These are phyloP conservation scores for Huntiella decipiens DNA, from an alignment of 2,329 filamentous ascomycete genomes.

Conservation along the genomic window DNA sequence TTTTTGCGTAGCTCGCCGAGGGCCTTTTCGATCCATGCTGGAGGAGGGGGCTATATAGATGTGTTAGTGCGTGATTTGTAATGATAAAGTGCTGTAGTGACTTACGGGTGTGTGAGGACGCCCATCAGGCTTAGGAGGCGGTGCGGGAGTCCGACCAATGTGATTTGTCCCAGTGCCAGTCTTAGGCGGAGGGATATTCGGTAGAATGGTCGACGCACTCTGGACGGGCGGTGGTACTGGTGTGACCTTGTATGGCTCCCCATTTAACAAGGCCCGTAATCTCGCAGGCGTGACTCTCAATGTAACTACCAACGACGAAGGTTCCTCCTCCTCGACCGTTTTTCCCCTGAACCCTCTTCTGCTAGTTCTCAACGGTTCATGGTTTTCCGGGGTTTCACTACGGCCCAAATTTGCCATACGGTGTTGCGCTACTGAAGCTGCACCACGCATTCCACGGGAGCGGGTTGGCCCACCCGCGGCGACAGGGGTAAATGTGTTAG, in stretches of 20 bases:
- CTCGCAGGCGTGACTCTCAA: constrained; percentile 56
- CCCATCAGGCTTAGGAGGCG: constrained; percentile 38
- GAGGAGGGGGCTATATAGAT: constrained; percentile 49
- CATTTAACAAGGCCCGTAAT: constrained; percentile 45
- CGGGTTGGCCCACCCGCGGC: constrained; percentile 53
- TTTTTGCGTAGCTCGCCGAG: constrained; percentile 50
- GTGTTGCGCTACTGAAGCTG: constrained; percentile 68
- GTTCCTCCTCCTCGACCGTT: constrained; percentile 57
- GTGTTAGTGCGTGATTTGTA: constrained; percentile 3
- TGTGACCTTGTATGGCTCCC: constrained; percentile 18
- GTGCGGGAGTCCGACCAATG: constrained; percentile 49
- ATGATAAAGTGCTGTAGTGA: constrained; percentile 10
- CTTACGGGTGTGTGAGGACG: constrained; percentile 42
- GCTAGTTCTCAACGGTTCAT: constrained; percentile 49
- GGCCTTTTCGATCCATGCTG: constrained; percentile 63
- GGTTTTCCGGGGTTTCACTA: constrained; percentile 78
- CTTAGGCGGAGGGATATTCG: constrained; percentile 1
- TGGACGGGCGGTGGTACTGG: constrained; percentile 12
- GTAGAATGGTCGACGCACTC: not conserved
- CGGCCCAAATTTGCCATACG: constrained; percentile 67
- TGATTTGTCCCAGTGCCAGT: constrained; percentile 21
- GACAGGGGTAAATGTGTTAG: constrained; percentile 35
- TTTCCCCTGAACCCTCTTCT: constrained; percentile 41
- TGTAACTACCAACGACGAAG: constrained; percentile 51
- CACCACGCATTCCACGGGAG: constrained; percentile 74